These are phyloP conservation scores for Linum usitatissimum DNA, from an alignment of 345 rosid genomes.

Conservation along the genomic window DNA sequence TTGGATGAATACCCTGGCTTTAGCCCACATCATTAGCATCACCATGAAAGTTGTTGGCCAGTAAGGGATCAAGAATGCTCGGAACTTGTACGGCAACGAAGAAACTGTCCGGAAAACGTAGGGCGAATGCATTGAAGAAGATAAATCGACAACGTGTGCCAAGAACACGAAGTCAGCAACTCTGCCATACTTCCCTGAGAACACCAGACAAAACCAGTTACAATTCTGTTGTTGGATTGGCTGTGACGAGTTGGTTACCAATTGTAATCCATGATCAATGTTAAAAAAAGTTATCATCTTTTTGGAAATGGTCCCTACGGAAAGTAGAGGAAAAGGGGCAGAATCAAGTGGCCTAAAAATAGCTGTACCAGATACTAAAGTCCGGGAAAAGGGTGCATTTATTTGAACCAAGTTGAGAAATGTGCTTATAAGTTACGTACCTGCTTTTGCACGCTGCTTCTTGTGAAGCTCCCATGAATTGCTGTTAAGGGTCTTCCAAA, in stretches of 20 bases:
- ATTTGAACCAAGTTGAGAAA: no score
- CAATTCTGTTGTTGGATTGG: no score
- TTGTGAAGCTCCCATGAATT: conserved; percentile 69
- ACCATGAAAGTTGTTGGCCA: conserved; percentile 36
- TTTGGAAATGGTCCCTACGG: background rate
- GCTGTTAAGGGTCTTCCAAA: conserved; percentile 58
- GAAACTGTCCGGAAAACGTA: conserved; percentile 47
- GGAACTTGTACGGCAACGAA: conserved; percentile 41
- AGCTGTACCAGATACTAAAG: background rate
- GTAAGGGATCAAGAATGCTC: conserved; percentile 32
- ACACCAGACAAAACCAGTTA: background rate
- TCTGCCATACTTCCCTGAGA: conserved; percentile 33
- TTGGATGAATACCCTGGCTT: conserved; percentile 55
- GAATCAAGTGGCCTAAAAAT: background rate
- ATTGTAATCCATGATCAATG: background rate
- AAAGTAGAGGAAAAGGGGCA: background rate
- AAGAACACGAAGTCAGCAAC: conserved; percentile 90
- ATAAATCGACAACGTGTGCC: conserved; percentile 76
- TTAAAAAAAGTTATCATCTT: no score
- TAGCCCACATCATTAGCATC: conserved; percentile 61
- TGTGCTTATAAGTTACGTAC: conserved; percentile 26
- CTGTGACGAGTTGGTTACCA: no score
- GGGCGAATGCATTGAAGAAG: conserved; percentile 54
- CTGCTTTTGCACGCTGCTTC: conserved; percentile 34
- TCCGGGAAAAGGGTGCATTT: background rate